Evolutionary conservation across 2,329 filamentous ascomycete genomes (phyloP).

Genomic region (Bipolaris oryzae): DNA sequence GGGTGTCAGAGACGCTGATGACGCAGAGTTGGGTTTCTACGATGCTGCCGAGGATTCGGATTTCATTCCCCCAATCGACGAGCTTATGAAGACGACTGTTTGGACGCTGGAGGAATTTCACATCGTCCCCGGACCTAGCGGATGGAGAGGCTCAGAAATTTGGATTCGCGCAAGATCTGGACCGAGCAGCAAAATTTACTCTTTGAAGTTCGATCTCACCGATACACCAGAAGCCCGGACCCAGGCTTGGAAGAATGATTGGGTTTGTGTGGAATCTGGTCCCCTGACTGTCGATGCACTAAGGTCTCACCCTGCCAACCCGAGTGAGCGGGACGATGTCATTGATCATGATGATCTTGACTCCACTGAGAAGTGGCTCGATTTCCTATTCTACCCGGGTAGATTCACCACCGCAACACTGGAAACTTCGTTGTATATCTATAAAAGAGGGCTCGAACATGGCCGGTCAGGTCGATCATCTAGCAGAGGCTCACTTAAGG

Average conservation of each 20-base stretch:
- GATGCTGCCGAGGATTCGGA: conserved; percentile 71
- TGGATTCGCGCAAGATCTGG: conserved; percentile 63
- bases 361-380: conserved; percentile 77
- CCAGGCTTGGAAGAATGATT: conserved; percentile 67
- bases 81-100: conserved; percentile 57
- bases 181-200: conserved; percentile 65
- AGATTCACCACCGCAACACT: conserved; percentile 80
- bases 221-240: conserved; percentile 68
- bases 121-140: conserved; percentile 45
- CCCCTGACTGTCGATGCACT: conserved; percentile 50
- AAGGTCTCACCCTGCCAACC: conserved; percentile 47
- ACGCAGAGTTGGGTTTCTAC: conserved; percentile 64
- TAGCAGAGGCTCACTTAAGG: conserved; percentile 66
- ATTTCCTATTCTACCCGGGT: conserved; percentile 81
- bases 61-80: conserved; percentile 67
- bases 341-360: conserved; percentile 57
- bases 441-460: conserved; percentile 66
- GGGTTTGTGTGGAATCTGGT: conserved; percentile 54
- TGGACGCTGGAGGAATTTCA: conserved; percentile 59
- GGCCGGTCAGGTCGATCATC: conserved; percentile 16
- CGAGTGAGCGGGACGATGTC: conserved; percentile 42
- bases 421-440: conserved; percentile 82
- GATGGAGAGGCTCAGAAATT: conserved; percentile 51
- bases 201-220: conserved; percentile 75
- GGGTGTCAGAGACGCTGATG: conserved; percentile 69